Evolutionary conservation across 495 filamentous ascomycete species (phyloP).

Genomic region (Penicillium soppii): DNA sequence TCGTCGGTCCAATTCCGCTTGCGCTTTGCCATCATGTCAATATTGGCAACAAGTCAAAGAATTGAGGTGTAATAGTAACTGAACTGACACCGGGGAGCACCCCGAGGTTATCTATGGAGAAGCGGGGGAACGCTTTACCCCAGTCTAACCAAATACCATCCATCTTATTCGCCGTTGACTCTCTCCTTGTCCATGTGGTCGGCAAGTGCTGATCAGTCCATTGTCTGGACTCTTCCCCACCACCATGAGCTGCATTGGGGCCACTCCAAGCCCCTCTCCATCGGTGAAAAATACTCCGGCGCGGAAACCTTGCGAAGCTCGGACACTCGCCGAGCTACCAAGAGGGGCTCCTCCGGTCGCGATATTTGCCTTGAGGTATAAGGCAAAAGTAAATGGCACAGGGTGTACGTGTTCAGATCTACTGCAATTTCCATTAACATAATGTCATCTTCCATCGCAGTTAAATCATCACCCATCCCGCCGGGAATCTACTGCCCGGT

Average conservation of each 20-base stretch:
- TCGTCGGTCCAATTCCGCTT: constrained; percentile 17
- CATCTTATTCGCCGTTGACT: constrained; percentile 5
- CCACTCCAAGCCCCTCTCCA: constrained; percentile 7
- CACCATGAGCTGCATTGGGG: constrained; percentile 9
- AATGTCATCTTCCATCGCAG: constrained; percentile 24
- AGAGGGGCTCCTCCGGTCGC: not conserved
- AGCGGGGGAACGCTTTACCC: constrained; percentile 5
- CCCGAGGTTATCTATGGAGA: constrained; percentile 15
- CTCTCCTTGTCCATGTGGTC: constrained; percentile 4
- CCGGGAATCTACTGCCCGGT: constrained; percentile 41
- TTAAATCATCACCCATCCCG: constrained; percentile 26
- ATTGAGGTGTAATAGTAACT: not conserved
- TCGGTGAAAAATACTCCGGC: constrained; percentile 20
- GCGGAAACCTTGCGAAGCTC: constrained; percentile 14
- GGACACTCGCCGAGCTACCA: constrained; percentile 13
- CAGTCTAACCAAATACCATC: constrained; percentile 4
- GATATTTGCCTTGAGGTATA: not conserved
- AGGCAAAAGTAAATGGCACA: not conserved
- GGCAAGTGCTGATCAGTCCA: constrained; percentile 4
- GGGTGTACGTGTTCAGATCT: not conserved
- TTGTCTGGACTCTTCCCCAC: constrained; percentile 11
- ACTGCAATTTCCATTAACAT: not conserved
- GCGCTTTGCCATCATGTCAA: constrained; percentile 10
- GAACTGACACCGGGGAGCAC: constrained; percentile 12
- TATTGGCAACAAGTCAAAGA: not conserved